Conservation (phyloP, 2,329 filamentous ascomycete genomes). For the Venturiaceae sp. region DNA sequence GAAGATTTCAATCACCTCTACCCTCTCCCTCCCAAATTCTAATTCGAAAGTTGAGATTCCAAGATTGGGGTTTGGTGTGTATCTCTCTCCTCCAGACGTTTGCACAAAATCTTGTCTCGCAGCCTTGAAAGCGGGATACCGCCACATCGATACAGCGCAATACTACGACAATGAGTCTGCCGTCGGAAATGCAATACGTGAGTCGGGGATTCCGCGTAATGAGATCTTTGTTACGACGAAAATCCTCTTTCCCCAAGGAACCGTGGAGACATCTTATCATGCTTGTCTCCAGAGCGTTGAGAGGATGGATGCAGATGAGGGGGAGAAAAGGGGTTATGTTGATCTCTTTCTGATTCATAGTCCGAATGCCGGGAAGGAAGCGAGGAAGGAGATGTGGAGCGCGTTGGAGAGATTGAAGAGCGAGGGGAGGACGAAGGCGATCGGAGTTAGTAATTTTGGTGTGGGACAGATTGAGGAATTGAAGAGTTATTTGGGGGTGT, state of each 20-base stretch:
- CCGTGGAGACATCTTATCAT: constrained; percentile 17
- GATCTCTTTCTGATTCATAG: constrained; percentile 7
- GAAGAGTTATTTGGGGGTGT: constrained; percentile 48
- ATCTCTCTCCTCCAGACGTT: background rate
- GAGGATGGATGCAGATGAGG: background rate
- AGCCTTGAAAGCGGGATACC: constrained; percentile 38
- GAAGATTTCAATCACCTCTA: background rate
- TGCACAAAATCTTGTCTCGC: background rate
- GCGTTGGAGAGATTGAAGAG: constrained; percentile 22
- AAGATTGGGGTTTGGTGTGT: background rate
- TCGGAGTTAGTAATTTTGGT: constrained; percentile 41
- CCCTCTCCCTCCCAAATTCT: background rate
- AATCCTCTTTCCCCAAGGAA: constrained; percentile 57
- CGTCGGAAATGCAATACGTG: constrained; percentile 67
- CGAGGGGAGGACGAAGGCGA: constrained; percentile 37
- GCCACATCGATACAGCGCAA: constrained; percentile 60
- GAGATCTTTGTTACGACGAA: constrained; percentile 81
- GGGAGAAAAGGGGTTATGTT: background rate
- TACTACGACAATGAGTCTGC: constrained; percentile 77
- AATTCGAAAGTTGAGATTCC: background rate
- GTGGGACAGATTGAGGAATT: constrained; percentile 38
- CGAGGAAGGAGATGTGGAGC: constrained; percentile 58
- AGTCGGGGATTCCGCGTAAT: constrained; percentile 65
- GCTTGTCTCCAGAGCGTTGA: background rate
- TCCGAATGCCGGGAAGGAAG: constrained; percentile 45